Evolutionary conservation across 2,329 filamentous ascomycete species (phyloP).

Genomic region (Calycina herbarum): DNA sequence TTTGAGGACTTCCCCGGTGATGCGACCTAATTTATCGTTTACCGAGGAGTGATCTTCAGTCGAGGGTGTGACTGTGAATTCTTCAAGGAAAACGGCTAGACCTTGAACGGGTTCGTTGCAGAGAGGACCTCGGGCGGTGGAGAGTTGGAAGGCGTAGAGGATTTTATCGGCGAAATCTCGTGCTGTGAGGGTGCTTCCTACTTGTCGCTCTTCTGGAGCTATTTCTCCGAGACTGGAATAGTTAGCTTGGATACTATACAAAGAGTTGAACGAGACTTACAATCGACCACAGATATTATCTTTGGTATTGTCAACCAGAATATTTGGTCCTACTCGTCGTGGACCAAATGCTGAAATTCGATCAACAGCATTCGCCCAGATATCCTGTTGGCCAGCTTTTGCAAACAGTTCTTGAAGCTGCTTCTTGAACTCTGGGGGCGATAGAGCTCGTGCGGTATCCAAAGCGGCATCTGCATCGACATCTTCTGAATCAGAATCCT

Average conservation of each 20-base stretch:
- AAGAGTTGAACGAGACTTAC: slow-evolving; percentile 43
- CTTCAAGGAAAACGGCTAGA: slow-evolving; percentile 86
- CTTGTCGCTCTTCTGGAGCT: slow-evolving; percentile 32
- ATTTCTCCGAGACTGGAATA: slow-evolving; percentile 30
- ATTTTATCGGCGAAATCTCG: slow-evolving; percentile 86
- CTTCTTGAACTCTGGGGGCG: slow-evolving; percentile 73
- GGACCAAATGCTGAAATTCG: slow-evolving; percentile 91
- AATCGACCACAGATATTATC: slow-evolving; percentile 71
- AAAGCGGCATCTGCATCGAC: slow-evolving; percentile 58
- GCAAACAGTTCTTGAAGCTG: slow-evolving; percentile 70
- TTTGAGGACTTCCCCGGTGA: slow-evolving; percentile 93
- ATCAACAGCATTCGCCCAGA: slow-evolving; percentile 75
- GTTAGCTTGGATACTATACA: too few relatives aligned
- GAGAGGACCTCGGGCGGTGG: slow-evolving; percentile 82
- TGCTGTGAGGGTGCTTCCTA: slow-evolving; percentile 54
- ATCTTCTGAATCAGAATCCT: slow-evolving; percentile 39
- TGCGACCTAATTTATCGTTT: slow-evolving; percentile 68
- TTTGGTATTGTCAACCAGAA: slow-evolving; percentile 81
- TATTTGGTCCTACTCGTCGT: slow-evolving; percentile 78
- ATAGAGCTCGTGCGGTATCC: slow-evolving; percentile 61
- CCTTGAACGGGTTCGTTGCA: slow-evolving; percentile 94
- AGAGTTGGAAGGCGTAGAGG: slow-evolving; percentile 89
- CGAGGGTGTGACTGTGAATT: slow-evolving; percentile 62
- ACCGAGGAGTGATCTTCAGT: slow-evolving; percentile 55
- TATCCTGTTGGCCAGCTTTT: slow-evolving; percentile 66